Evolutionary conservation across 371 early-diverging fungal genomes (phyloP).

Genomic region (Blakeslea trispora): DNA sequence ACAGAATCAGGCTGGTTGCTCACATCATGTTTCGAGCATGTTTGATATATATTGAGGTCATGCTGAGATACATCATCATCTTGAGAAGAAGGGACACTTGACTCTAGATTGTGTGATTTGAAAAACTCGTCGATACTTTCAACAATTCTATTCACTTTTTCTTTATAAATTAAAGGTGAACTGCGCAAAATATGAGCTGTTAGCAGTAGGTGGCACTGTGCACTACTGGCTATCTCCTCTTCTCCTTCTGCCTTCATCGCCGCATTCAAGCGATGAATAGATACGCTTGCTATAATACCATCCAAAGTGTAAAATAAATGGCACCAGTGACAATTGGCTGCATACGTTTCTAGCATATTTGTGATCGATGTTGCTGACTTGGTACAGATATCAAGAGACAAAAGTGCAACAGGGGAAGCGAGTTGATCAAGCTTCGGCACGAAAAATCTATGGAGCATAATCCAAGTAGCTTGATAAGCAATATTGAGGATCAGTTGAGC

Average conservation of each 20-base stretch:
- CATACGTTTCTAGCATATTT: slow-evolving; percentile 46
- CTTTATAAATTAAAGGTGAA: slow-evolving; percentile 55
- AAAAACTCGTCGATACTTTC: neutral
- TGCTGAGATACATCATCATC: neutral
- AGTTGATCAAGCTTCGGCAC: slow-evolving; percentile 44
- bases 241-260: slow-evolving; percentile 36
- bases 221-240: slow-evolving; percentile 10
- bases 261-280: slow-evolving; percentile 52
- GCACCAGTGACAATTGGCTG: slow-evolving; percentile 43
- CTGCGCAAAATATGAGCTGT: slow-evolving; percentile 41
- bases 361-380: slow-evolving; percentile 46
- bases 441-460: slow-evolving; percentile 53
- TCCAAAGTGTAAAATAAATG: slow-evolving; percentile 51
- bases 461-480: slow-evolving; percentile 52
- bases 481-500: slow-evolving; percentile 40
- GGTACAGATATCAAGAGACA: slow-evolving; percentile 38
- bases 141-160: slow-evolving; percentile 29
- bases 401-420: slow-evolving; percentile 34
- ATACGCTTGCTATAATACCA: slow-evolving; percentile 48
- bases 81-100: too few relatives aligned
- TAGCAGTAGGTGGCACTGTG: slow-evolving; percentile 44
- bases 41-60: neutral
- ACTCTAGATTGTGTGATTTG: neutral
- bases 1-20: neutral
- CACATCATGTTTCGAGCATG: neutral